Conservation (phyloP, 1,284 basidiomycete species). For the Microbotryum scabiosae region DNA sequence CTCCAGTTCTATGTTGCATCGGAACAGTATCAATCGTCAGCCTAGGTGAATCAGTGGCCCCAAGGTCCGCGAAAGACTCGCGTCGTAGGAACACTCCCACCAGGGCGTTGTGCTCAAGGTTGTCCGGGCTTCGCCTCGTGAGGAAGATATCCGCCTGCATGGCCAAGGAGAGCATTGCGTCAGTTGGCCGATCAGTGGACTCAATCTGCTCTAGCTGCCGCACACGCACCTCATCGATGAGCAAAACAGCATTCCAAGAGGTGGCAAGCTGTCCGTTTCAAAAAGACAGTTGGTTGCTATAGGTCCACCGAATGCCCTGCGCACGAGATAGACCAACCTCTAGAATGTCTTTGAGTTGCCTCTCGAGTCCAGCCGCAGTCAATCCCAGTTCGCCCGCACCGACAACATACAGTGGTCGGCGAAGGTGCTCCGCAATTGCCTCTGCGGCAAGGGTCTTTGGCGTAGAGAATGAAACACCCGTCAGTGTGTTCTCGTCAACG, state of each 20-base stretch:
- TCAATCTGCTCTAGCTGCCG: too few relatives aligned
- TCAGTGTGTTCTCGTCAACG: too few relatives aligned
- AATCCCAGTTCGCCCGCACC: slow-evolving; percentile 21
- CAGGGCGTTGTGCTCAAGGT: slow-evolving; percentile 23
- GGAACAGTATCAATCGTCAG: not conserved
- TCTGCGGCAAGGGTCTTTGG: slow-evolving; percentile 8
- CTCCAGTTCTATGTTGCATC: slow-evolving; percentile 16
- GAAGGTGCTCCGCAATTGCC: slow-evolving; percentile 23
- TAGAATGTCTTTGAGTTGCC: slow-evolving; percentile 12
- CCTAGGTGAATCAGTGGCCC: too few relatives aligned
- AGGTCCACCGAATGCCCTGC: not conserved
- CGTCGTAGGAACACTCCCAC: slow-evolving; percentile 22
- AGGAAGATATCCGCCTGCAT: slow-evolving; percentile 25
- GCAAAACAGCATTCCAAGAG: slow-evolving; percentile 24
- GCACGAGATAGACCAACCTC: not conserved
- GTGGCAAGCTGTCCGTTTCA: slow-evolving; percentile 9
- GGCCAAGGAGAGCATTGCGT: too few relatives aligned
- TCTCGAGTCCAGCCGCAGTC: slow-evolving; percentile 12
- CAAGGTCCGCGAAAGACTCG: not conserved
- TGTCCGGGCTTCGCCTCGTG: slow-evolving; percentile 9
- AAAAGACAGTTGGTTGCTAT: not conserved
- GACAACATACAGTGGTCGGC: slow-evolving; percentile 22
- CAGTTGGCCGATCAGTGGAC: too few relatives aligned
- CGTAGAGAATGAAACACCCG: too few relatives aligned
- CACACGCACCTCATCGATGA: slow-evolving; percentile 19